A percentile compares a stretch with the other conserved stretches of the same genome.
Evolutionary conservation across 805 yeast genomes (phyloP).

Genomic region (Torulaspora microellipsoides): DNA sequence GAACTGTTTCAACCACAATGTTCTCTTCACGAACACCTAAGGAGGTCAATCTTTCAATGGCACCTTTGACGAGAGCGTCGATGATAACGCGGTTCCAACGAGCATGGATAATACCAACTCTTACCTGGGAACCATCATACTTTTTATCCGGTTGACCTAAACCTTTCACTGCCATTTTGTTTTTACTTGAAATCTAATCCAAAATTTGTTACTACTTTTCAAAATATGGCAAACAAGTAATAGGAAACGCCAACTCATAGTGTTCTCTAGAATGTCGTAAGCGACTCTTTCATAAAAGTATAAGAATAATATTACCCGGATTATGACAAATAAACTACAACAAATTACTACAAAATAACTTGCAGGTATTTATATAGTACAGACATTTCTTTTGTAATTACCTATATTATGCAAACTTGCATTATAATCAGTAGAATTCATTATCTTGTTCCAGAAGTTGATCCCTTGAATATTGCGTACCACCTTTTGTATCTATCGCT

Average conservation of each 20-base stretch:
- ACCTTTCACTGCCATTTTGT: conserved; percentile 71
- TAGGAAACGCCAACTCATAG: too few species aligned
- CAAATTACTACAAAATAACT: too few species aligned
- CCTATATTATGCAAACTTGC: conserved; percentile 4
- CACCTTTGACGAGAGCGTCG: conserved; percentile 75
- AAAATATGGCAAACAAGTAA: too few species aligned
- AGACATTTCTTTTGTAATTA: not conserved
- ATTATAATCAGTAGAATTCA: conserved; percentile 52
- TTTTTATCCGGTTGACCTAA: conserved; percentile 65
- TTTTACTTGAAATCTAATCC: too few species aligned
- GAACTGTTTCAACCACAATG: conserved; percentile 79
- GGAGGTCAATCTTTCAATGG: conserved; percentile 50
- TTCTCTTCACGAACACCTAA: conserved; percentile 73
- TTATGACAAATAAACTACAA: too few species aligned
- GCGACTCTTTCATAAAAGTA: too few species aligned
- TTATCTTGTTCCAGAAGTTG: conserved; percentile 62
- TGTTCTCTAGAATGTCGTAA: too few species aligned
- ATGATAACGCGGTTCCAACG: conserved; percentile 88
- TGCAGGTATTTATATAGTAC: too few species aligned
- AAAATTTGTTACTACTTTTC: too few species aligned
- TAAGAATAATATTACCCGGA: too few species aligned
- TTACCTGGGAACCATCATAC: conserved; percentile 64
- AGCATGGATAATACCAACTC: conserved; percentile 88
- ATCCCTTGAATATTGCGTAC: conserved; percentile 82
- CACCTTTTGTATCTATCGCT: conserved; percentile 87